phyloP scores from a whole-genome alignment of 805 yeast genomes.

The Starmerella cellae region DNA sequence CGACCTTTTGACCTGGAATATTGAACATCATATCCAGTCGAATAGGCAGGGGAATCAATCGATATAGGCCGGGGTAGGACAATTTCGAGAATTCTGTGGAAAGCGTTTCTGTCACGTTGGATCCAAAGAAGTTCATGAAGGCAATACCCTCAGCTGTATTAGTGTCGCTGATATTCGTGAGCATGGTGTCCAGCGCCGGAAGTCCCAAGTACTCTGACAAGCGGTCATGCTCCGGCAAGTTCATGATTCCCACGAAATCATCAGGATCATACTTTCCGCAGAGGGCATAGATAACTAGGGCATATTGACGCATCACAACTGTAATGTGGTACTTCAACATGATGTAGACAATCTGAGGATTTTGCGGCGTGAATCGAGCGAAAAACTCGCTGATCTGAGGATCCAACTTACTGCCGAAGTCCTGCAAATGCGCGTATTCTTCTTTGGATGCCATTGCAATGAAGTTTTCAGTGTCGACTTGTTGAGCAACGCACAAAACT shows the following conservation, averaged over 20 bases:
- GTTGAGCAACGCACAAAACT: not conserved
- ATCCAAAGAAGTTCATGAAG: not conserved
- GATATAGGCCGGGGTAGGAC: conserved; percentile 54
- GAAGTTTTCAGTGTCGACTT: not conserved
- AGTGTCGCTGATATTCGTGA: conserved; percentile 7
- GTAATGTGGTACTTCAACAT: conserved; percentile 17
- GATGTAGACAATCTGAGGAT: conserved; percentile 10
- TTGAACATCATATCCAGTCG: conserved; percentile 60
- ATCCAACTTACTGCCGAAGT: not conserved
- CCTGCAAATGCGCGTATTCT: not conserved
- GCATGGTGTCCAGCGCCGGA: conserved; percentile 18
- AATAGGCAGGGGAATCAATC: conserved; percentile 49
- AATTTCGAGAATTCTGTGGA: conserved; percentile 21
- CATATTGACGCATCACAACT: conserved; percentile 14
- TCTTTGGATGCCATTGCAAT: not conserved
- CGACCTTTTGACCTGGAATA: conserved; percentile 25
- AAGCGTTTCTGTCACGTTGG: not conserved
- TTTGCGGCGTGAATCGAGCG: not conserved
- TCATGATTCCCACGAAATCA: conserved; percentile 18
- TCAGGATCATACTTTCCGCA: conserved; percentile 21
- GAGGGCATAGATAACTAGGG: conserved; percentile 16
- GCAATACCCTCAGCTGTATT: conserved; percentile 13
- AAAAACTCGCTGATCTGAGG: not conserved
- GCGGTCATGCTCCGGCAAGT: conserved; percentile 20
- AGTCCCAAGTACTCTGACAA: conserved; percentile 16